Evolutionary conservation across 2,329 filamentous ascomycete genomes (phyloP).

Genomic region (Stachybotrys chlorohalonatus): DNA sequence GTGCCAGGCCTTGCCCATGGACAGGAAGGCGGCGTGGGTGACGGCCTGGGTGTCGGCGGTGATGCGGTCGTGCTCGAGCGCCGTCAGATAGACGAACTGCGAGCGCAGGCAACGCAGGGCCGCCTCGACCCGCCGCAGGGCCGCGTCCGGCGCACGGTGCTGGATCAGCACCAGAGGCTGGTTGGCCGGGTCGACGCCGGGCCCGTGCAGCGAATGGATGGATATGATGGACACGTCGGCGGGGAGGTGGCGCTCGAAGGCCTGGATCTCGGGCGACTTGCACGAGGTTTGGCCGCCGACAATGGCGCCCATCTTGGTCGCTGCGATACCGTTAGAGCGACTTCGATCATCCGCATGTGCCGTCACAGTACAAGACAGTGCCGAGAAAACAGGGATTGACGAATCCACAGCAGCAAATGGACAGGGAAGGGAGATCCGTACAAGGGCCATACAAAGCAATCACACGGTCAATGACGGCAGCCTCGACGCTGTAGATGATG

Average conservation of each 20-base stretch:
- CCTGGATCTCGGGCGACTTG: constrained; percentile 91
- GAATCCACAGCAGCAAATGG: neutral
- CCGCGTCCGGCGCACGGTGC: constrained; percentile 73
- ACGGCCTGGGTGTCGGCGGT: constrained; percentile 98
- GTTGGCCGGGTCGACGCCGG: constrained; percentile 75
- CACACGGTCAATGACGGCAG: constrained; percentile 77
- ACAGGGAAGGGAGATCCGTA: constrained; percentile 33
- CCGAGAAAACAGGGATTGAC: no score
- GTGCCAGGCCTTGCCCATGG: constrained; percentile 97
- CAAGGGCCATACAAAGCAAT: constrained; percentile 87
- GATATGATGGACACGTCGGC: constrained; percentile 86
- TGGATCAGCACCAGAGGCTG: constrained; percentile 92
- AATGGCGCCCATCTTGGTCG: constrained; percentile 89
- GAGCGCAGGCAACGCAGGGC: constrained; percentile 78
- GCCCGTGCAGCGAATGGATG: constrained; percentile 93
- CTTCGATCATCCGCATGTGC: neutral
- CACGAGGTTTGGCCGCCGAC: constrained; percentile 97
- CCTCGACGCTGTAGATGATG: constrained; percentile 98
- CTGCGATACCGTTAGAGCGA: constrained; percentile 33
- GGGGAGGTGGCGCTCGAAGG: constrained; percentile 85
- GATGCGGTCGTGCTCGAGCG: constrained; percentile 86
- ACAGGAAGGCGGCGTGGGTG: constrained; percentile 92
- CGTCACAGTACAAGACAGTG: neutral
- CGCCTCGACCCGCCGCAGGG: constrained; percentile 67
- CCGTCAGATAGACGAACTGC: constrained; percentile 79